A percentile compares a stretch with the other conserved stretches of the same genome.
These are phyloP conservation scores for Hsuehochloa calcarea DNA, from an alignment of 176 grass and related monocot genomes.

Conservation along the genomic window DNA sequence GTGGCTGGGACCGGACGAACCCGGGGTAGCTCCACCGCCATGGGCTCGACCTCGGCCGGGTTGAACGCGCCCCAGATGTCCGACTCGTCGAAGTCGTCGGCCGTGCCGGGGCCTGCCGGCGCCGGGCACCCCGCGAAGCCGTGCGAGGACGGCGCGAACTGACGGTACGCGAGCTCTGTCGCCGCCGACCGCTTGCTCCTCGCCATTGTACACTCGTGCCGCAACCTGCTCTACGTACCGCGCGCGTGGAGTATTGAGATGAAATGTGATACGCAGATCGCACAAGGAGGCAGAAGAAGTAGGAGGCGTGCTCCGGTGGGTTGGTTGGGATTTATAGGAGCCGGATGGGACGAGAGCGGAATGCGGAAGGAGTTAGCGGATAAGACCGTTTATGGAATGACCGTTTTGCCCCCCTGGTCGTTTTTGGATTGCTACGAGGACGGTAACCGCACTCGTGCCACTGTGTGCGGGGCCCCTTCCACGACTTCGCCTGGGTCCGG, in stretches of 20 bases:
- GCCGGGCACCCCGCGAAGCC: neutral
- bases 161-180: conserved; percentile 47
- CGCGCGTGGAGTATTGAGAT: neutral
- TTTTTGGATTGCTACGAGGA: neutral
- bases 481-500: neutral
- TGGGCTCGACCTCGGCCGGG: neutral
- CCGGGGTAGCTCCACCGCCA: neutral
- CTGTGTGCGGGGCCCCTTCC: neutral
- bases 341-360: neutral
- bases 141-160: conserved; percentile 37
- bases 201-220: conserved; percentile 29
- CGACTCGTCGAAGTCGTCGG: conserved; percentile 78
- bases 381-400: conserved; percentile 27
- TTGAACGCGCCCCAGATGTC: conserved; percentile 62
- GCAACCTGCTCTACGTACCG: neutral
- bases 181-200: conserved; percentile 36
- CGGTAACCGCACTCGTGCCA: neutral
- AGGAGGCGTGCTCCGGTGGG: neutral
- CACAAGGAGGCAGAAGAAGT: neutral
- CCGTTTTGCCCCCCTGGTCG: neutral
- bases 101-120: neutral
- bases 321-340: conserved; percentile 32
- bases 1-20: neutral
- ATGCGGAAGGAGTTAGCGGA: conserved; percentile 6
- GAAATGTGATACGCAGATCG: neutral